Base-by-base conservation (phyloP, 2,329 filamentous ascomycete species). In the Cordyceps fumosorosea region DNA sequence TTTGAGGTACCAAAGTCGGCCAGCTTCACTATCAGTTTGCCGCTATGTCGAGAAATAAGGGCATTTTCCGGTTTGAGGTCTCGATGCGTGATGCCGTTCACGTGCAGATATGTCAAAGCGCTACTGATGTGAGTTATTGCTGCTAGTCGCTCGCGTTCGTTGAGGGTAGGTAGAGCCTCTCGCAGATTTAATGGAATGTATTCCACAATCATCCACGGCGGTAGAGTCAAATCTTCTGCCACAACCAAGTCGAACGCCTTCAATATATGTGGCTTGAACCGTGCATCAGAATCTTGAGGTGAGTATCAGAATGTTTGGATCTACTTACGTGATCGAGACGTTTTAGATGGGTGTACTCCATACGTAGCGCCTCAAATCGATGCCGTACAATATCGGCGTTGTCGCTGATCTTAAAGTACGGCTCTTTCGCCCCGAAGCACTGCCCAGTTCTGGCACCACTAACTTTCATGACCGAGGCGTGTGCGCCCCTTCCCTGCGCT, bases 161-260 rank as follows among this genome's bases (percentile, higher is more conserved):
- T 34, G 2, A 63, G 26, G 10, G n/a, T 24, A 16, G 34, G 56
- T 7, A 63, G 51, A 12, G 56, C 34, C 12, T 59, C 54, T 16
- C 59, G 24, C 29, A 64, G 62, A n/a, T 57, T 58, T 14, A 47
- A 26, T n/a, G 59, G 59, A 22, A 64, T 53, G 42, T 64, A 62
- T 54, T 62, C 59, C 14, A 64, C 40, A 40, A 64, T 64, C 63
- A 62, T 62, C 63, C 54, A 59, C n/a, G 62, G 58, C 47, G 57
- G 52, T 37, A 50, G 42, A 18, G 58, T 62, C 22, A 51, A n/a
- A 26, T 62, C 58, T 34, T 64, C 62, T 10, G 62, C 62, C 22
- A 58, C 7, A 40, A 64, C 52, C 12, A 64, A 29, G 16, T 64
- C 57, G 26, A 47, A 62, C 24, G 52, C 62, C 40, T 42, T 57